Conservation (phyloP, 495 filamentous ascomycete species). For the Pseudotulostoma volvatum region DNA sequence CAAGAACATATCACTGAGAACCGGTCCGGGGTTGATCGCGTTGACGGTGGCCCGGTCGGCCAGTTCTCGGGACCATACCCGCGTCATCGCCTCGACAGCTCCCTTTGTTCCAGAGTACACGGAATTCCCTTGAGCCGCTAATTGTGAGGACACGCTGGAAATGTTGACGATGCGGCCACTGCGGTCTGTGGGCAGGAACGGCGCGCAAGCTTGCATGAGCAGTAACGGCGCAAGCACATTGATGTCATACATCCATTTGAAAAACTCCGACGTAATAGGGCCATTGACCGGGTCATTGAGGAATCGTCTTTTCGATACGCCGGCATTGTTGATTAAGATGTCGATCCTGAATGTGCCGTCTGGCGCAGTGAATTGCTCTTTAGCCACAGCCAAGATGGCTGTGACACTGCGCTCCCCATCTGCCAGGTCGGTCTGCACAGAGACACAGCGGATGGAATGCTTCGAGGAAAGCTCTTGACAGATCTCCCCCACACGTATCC, state of each 20-base stretch:
- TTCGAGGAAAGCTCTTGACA: conserved; percentile 24
- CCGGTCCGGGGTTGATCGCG: conserved; percentile 75
- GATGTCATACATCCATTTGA: conserved; percentile 54
- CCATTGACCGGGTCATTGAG: conserved; percentile 39
- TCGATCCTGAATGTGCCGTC: conserved; percentile 49
- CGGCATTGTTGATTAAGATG: conserved; percentile 83
- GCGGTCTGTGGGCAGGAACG: conserved; percentile 56
- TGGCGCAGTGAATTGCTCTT: conserved; percentile 37
- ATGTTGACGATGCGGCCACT: conserved; percentile 69
- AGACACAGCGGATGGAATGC: conserved; percentile 27
- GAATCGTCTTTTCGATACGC: conserved; percentile 41
- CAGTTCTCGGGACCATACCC: conserved; percentile 74
- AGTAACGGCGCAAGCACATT: conserved; percentile 82
- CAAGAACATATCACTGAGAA: conserved; percentile 64
- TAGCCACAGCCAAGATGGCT: conserved; percentile 21
- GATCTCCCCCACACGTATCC: conserved; percentile 24
- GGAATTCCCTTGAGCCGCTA: conserved; percentile 54
- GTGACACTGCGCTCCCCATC: conserved; percentile 22
- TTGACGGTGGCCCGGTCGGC: conserved; percentile 68
- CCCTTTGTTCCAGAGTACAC: conserved; percentile 86
- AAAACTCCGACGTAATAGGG: conserved; percentile 37
- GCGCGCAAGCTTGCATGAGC: conserved; percentile 51
- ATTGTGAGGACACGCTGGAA: conserved; percentile 48
- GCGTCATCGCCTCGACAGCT: conserved; percentile 80
- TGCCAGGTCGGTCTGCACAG: conserved; percentile 42